Base-by-base conservation (phyloP, 192 early-diverging fungal species). In the Chytriomyces hyalinus region DNA sequence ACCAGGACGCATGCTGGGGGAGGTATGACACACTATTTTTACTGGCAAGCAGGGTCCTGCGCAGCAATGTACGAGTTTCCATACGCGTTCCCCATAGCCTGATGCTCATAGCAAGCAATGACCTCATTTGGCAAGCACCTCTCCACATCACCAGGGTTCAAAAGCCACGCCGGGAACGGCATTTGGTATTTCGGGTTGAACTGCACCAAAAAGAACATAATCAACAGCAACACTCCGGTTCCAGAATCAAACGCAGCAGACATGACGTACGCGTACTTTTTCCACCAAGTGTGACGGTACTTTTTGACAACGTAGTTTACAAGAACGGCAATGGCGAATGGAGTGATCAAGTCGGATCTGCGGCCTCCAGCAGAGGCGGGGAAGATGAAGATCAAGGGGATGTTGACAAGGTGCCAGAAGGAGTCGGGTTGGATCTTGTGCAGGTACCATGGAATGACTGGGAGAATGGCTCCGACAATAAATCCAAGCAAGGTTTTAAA, bases 191-290 rank as follows among this genome's bases (percentile, higher is more conserved):
- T 20, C 1, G 15, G 17, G 28, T 28, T 28, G 64, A 65, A 65
- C 64, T 65, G 6, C 36, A 48, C 22, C 44, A 69, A 61, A 61
- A 80, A 78, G 67, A 69, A 69, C 46, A 78, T 67, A 65, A 80
- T 26, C 28, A 75, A n/a, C 7, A 60, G 17, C 57, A 46, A 6
- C 47, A 83, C 49, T 5, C 88, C 90, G 20, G 85, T 79, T 47
- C 91, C 90, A 17, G 83, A 84, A 79, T 92, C 91, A 65, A 84
- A 74, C 36, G 75, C 88, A 59, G 89, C 88, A 22, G 90, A 91
- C 28, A 90, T 81, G 43, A 92, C 82, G 77, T 91, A 92, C 81
- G 89, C 91, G 81, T 91, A 93, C 80, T 87, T 88, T 45, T 74
- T 63, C 87, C 89, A 90, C 90, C 90, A 89, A 45, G 36, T 45